Base-by-base conservation (phyloP, 2,329 filamentous ascomycete genomes). In the Chaetomiaceae sp. region DNA sequence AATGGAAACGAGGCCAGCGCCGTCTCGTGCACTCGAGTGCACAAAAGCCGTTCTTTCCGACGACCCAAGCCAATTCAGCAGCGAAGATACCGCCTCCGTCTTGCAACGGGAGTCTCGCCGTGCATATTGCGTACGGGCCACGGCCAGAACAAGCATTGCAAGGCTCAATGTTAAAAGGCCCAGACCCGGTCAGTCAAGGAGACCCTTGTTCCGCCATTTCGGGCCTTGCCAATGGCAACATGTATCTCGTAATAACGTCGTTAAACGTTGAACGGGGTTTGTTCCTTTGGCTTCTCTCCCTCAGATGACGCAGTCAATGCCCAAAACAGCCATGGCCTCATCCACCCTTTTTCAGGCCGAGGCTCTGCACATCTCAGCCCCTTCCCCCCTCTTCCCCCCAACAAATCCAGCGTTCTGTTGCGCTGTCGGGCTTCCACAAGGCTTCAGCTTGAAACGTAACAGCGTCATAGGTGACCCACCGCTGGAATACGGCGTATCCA, bases 261-360 rank as follows among this genome's bases (percentile, higher is more conserved):
- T n/a, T n/a, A n/a, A n/a, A n/a, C n/a, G n/a, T n/a, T n/a, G n/a
- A n/a, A n/a, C n/a, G n/a, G n/a, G n/a, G n/a, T n/a, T 4, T n/a
- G 23, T 40, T 10, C 30, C 20, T 20, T 14, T 38, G 11, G 5
- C 14, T 3, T 16, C 4, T 7, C 5, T 7, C 16, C 20, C 5
- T 9, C 21, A 42, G 13, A 37, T 51, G 40, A 51, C 40, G 40
- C 48, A 44, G 40, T 51, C 48, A 8, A 36, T 37, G 13, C 40
- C n/a, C 9, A 29, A 44, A 44, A 38, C 33, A 18, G 48, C 30
- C 34, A n/a, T 33, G 37, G 18, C 29, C 30, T 32, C 23, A 27
- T 18, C 34, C 45, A 10, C 18, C 34, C 10, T 41, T 45, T 20
- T 23, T 52, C 36, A 41, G 36, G 36, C 27, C 36, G 25, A 40